Base-by-base conservation (phyloP, 2,329 filamentous ascomycete genomes). In the Xylaria sp. region DNA sequence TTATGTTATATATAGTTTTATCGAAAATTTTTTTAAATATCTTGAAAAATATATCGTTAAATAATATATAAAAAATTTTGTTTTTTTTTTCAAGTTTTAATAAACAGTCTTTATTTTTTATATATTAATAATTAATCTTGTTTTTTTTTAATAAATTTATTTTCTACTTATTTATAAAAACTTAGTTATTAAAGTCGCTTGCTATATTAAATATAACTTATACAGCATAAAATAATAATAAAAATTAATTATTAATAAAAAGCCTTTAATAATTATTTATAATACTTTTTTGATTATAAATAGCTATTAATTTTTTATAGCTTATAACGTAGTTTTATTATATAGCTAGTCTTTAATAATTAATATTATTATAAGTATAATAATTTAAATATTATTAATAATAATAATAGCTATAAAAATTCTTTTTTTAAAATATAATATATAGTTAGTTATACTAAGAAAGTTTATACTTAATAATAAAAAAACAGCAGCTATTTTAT, bases 11-110 rank as follows among this genome's bases (percentile, higher is more conserved):
- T 10, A 50, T 23, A 50, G n/a, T n/a, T 50, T 50, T 23, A 23
- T 25, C 25, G 25, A 50, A 23, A 50, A 23, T 9, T 18, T 23
- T 50, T 50, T 13, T 25, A 50, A 50, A 50, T 3, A 2, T 50
- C 1, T 23, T 9, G 1, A 50, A 25, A 25, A 73, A 70, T 15
- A 34, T 54, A 34, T 54, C 18, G 18, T 28, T 32, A 12, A 15
- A 15, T 15, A 54, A 18, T 18, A 7, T 3, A 18, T 6, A 3
- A 18, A 44, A 3, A 44, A 44, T 34, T 54, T 18, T 34, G 12
- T 34, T 18, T 54, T 20, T 34, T 28, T 54, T 54, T 1, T 54
- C 34, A 54, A 54, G 13, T 5, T 34, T 32, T 18, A 54, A 54
- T n/a, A n/a, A 54, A n/a, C 3, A 32, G 4, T 1, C 1, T 1